Evolutionary conservation across 352 stramenopile species (phyloP).

Genomic region (Globisporangium camurandrum): DNA sequence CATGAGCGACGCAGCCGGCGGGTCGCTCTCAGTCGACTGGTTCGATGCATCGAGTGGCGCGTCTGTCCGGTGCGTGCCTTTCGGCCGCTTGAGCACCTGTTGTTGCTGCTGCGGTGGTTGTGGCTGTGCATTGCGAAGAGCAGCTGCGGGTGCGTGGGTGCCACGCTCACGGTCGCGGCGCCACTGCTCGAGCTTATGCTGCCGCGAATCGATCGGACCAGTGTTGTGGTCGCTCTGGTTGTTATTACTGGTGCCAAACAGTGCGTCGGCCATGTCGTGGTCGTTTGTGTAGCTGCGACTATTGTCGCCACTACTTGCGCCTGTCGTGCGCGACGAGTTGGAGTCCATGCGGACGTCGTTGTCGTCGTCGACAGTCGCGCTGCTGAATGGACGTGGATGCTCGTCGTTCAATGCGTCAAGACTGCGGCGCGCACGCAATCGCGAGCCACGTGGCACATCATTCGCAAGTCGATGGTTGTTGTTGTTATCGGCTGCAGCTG

Average conservation of each 20-base stretch:
- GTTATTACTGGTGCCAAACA: constrained; percentile 7
- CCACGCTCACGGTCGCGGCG: constrained; percentile 11
- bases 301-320: background rate
- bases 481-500: background rate
- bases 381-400: background rate
- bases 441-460: background rate
- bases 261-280: constrained; percentile 14
- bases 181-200: constrained; percentile 21
- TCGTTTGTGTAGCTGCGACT: constrained; percentile 2
- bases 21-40: constrained; percentile 14
- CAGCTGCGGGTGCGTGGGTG: background rate
- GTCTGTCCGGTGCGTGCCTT: constrained; percentile 20
- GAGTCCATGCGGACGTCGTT: constrained; percentile 4
- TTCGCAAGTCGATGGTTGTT: constrained; percentile 8
- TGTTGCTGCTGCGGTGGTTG: too few relatives aligned
- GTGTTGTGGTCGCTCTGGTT: constrained; percentile 9
- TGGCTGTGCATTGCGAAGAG: background rate
- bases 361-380: background rate
- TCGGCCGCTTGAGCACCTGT: constrained; percentile 12
- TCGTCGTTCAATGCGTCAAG: constrained; percentile 8
- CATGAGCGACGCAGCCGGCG: background rate
- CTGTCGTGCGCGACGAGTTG: too few relatives aligned
- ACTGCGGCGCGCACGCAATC: constrained; percentile 6
- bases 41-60: constrained; percentile 7
- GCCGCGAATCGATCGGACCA: constrained; percentile 10